A percentile compares a stretch with the other conserved stretches of the same genome.
These are phyloP conservation scores for Cutaneotrichosporon dermatis DNA, from an alignment of 1,284 basidiomycete genomes.

Conservation along the genomic window DNA sequence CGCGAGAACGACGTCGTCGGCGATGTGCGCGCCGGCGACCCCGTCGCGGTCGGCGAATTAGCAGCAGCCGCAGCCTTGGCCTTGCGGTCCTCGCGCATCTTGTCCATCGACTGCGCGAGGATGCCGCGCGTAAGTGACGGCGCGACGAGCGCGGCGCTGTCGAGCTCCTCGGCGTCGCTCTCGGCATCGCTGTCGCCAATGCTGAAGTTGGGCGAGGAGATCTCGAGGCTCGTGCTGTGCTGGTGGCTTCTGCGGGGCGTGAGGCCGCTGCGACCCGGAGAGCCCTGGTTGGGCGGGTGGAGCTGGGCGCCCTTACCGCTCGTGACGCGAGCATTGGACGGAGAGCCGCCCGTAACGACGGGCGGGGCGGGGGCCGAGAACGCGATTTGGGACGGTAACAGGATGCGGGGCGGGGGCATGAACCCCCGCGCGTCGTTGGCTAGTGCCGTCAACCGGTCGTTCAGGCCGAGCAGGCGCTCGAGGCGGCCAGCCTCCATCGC, in stretches of 20 bases:
- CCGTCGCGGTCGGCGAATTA: too few relatives aligned
- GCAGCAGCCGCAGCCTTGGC: not conserved
- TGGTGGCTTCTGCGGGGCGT: constrained; percentile 29
- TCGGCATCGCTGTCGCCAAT: constrained; percentile 62
- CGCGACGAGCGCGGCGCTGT: constrained; percentile 7
- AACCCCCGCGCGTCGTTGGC: constrained; percentile 41
- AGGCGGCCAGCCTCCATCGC: constrained; percentile 37
- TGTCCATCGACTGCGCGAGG: constrained; percentile 1
- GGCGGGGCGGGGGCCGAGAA: constrained; percentile 16
- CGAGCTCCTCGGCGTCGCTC: constrained; percentile 55
- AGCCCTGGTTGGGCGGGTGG: not conserved
- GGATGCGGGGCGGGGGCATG: constrained; percentile 34
- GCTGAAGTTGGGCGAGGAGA: constrained; percentile 60
- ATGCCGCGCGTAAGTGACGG: not conserved
- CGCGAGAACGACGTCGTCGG: too few relatives aligned
- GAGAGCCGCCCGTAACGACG: constrained; percentile 7
- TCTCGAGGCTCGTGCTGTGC: constrained; percentile 50
- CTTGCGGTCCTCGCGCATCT: not conserved
- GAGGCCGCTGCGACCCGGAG: not conserved
- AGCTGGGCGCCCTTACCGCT: too few relatives aligned
- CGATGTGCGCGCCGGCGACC: too few relatives aligned
- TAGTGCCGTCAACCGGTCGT: constrained; percentile 63
- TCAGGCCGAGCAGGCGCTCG: constrained; percentile 64
- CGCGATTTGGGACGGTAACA: constrained; percentile 39
- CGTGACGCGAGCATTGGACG: too few relatives aligned